A percentile compares a stretch with the other conserved stretches of the same genome.
These are phyloP conservation scores for Piromyces sp. DNA, from an alignment of 192 early-diverging fungal genomes.

Conservation along the genomic window DNA sequence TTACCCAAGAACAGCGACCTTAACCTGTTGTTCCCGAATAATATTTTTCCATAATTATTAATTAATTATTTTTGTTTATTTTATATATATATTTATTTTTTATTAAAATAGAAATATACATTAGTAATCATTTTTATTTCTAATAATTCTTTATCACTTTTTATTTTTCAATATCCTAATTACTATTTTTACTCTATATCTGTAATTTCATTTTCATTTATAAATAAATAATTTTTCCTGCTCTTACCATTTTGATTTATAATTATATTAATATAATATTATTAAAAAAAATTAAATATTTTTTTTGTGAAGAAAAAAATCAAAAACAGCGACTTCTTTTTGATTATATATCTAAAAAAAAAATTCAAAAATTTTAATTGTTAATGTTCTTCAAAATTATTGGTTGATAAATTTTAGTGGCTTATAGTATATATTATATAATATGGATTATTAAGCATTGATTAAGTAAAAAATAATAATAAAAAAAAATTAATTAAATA, in stretches of 20 bases:
- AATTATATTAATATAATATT: background rate
- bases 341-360: background rate
- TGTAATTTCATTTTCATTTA: too few relatives aligned
- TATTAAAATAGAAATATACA: too few relatives aligned
- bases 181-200: too few relatives aligned
- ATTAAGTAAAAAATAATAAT: too few relatives aligned
- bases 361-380: background rate
- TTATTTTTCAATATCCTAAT: too few relatives aligned
- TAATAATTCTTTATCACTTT: too few relatives aligned
- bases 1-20: constrained; percentile 25
- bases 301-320: background rate
- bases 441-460: background rate
- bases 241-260: background rate
- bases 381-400: background rate
- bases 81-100: too few relatives aligned
- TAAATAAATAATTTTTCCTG: too few relatives aligned
- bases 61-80: too few relatives aligned
- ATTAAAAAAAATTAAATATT: background rate
- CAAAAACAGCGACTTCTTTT: background rate
- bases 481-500: too few relatives aligned
- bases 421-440: background rate
- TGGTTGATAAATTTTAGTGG: background rate
- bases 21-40: constrained; percentile 7
- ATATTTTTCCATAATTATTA: too few relatives aligned
- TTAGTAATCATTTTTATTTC: too few relatives aligned